Conservation (phyloP, 495 filamentous ascomycete species). For the Penicillium argentinense region DNA sequence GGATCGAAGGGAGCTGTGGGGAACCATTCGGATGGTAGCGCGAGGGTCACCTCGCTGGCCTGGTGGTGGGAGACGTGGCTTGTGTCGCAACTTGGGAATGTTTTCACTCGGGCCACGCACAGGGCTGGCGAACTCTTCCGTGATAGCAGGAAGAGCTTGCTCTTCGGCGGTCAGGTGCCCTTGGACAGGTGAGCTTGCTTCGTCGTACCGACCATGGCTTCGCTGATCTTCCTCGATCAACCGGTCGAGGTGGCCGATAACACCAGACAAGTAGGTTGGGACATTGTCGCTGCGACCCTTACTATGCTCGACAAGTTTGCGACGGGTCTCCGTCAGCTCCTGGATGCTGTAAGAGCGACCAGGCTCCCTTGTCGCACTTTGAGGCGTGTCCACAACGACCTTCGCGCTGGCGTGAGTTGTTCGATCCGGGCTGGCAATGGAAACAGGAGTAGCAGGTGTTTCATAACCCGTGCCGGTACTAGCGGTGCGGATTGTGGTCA, state of each 20-base stretch:
- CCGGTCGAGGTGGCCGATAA: conserved; percentile 63
- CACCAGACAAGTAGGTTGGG: conserved; percentile 52
- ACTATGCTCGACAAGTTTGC: conserved; percentile 50
- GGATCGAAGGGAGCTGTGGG: conserved; percentile 39
- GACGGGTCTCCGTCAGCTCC: conserved; percentile 57
- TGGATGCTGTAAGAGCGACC: conserved; percentile 44
- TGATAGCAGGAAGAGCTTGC: conserved; percentile 51
- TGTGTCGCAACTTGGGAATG: conserved; percentile 4
- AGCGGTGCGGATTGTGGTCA: conserved; percentile 48
- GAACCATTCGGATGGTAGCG: conserved; percentile 50
- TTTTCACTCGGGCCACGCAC: conserved; percentile 1
- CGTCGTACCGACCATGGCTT: background rate
- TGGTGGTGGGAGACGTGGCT: conserved; percentile 23
- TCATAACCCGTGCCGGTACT: conserved; percentile 44
- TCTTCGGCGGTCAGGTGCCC: conserved; percentile 47
- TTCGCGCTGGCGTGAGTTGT: too few species aligned
- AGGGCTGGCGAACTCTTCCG: conserved; percentile 42
- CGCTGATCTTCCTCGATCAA: conserved; percentile 51
- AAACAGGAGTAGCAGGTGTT: conserved; percentile 55
- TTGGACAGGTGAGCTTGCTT: conserved; percentile 27
- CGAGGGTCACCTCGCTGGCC: conserved; percentile 23
- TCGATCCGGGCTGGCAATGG: conserved; percentile 34
- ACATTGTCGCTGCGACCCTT: conserved; percentile 37
- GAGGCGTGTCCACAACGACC: too few species aligned
- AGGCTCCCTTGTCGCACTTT: conserved; percentile 10